A percentile compares a stretch with the other conserved stretches of the same genome.
phyloP scores from a whole-genome alignment of 2,329 filamentous ascomycete genomes.

The Endothia cerciana region DNA sequence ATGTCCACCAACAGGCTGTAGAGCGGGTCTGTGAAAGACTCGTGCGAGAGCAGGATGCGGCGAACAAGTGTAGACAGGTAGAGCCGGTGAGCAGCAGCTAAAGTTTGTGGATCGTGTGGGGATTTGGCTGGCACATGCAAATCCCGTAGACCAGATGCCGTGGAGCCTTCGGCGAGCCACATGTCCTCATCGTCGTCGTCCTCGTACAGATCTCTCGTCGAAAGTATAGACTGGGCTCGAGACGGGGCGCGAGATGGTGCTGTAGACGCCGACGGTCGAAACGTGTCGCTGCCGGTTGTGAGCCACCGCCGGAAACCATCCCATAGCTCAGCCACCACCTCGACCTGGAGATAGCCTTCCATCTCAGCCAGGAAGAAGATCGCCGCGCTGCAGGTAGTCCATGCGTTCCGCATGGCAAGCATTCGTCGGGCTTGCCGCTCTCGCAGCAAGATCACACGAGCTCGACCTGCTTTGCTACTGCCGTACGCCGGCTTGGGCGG shows the following conservation, averaged over 20 bases:
- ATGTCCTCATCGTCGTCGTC: conserved; percentile 45
- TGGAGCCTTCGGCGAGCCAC: conserved; percentile 42
- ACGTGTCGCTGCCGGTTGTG: conserved; percentile 46
- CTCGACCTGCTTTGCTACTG: conserved; percentile 62
- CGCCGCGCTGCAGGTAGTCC: conserved; percentile 86
- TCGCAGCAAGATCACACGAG: conserved; percentile 64
- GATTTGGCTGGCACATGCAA: conserved; percentile 32
- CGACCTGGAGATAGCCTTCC: conserved; percentile 85
- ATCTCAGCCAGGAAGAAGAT: conserved; percentile 89
- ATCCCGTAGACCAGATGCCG: conserved; percentile 26
- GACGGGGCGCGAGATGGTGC: conserved; percentile 18
- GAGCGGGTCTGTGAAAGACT: conserved; percentile 65
- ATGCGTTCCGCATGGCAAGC: conserved; percentile 75
- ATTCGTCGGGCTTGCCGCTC: conserved; percentile 66
- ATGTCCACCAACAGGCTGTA: conserved; percentile 71
- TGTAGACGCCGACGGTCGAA: conserved; percentile 30
- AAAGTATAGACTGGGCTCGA: conserved; percentile 10
- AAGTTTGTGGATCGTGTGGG: conserved; percentile 79
- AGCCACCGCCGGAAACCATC: conserved; percentile 80
- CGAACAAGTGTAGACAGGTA: conserved; percentile 73
- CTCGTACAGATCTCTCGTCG: conserved; percentile 11
- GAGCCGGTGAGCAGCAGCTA: conserved; percentile 76
- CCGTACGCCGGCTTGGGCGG: conserved; percentile 68
- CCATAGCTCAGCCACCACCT: conserved; percentile 83
- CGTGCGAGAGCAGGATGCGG: conserved; percentile 67